Base-by-base conservation (phyloP, 257 asterid species). In the Ehretia macrophylla region DNA sequence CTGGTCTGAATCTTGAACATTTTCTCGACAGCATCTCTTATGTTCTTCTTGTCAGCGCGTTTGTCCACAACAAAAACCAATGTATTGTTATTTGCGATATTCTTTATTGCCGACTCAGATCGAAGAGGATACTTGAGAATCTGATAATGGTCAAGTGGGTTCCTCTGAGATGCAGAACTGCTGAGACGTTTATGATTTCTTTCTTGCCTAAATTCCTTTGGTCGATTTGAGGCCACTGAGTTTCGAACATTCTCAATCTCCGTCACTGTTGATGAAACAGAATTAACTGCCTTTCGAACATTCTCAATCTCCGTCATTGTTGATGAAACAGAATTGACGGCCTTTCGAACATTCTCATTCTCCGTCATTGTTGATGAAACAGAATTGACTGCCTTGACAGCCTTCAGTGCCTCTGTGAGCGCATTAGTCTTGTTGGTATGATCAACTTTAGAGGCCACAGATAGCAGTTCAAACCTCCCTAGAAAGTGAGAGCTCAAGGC, bases 51-150 rank as follows among this genome's bases (percentile, higher is more conserved):
- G 68, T 81, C 78, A 58, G 95, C 90, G 18, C 54, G 68, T 51
- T 75, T 75, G 68, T 87, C 87, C 17, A 87, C 96, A 20, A 77
- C 74, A 60, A 90, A 90, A 56, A 88, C 82, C 77, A 85, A 65
- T 47, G 88, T 79, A 68, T 90, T 84, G 21, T 59, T 59, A 39
- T 75, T 80, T 17, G 72, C 16, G 38, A 83, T 79, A 38, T 68
- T 79, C 65, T 75, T 75, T 47, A 76, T 63, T 18, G 96, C 75
- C 55, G 85, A 45, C 65, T 85, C 93, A 0, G 91, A 82, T 48
- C 68, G 44, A 20, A 80, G 68, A 40, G 91, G 95, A 61, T 89
- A 80, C 56, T 64, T 64, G n/a, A 83, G 53, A 58, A 87, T 67
- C 60, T 74, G 83, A 59, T 61, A 48, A 68, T 39, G 52, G 58